Evolutionary conservation across 73 alveolate species (phyloP).

Genomic region (Blepharisma stoltei): DNA sequence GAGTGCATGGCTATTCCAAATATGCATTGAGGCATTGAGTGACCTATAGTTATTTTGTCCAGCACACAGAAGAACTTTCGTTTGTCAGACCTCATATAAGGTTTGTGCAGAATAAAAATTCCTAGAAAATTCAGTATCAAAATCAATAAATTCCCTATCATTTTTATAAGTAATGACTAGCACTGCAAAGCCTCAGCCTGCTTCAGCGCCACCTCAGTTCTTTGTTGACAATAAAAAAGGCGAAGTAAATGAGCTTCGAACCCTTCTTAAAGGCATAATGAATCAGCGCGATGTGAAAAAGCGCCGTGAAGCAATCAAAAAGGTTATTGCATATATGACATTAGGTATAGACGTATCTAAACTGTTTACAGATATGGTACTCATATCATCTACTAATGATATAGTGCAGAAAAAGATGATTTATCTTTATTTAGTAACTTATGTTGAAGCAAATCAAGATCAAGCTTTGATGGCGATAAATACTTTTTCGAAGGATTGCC

Average conservation of each 20-base stretch:
- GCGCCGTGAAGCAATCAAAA: constrained; percentile 89
- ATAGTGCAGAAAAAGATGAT: constrained; percentile 97
- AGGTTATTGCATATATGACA: constrained; percentile 97
- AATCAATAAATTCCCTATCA: too few relatives aligned
- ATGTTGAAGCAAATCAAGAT: constrained; percentile 92
- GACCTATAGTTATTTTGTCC: too few relatives aligned
- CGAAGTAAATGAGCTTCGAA: constrained; percentile 85
- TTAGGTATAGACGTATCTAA: constrained; percentile 93
- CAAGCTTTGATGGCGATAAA: constrained; percentile 94
- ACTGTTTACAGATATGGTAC: constrained; percentile 92
- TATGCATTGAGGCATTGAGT: too few relatives aligned
- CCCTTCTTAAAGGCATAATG: constrained; percentile 70
- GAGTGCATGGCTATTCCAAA: too few relatives aligned
- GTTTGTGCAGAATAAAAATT: too few relatives aligned
- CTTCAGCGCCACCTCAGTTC: constrained; percentile 73
- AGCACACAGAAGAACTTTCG: too few relatives aligned
- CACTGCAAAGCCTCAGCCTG: neutral
- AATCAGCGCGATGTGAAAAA: constrained; percentile 77
- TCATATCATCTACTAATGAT: constrained; percentile 94
- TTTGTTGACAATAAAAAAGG: constrained; percentile 94
- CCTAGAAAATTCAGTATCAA: too few relatives aligned
- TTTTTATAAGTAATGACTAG: too few relatives aligned
- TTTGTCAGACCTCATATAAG: too few relatives aligned
- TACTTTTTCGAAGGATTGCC: constrained; percentile 93
- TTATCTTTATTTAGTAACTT: constrained; percentile 89